A percentile compares a stretch with the other conserved stretches of the same genome.
These are phyloP conservation scores for Gossypium davidsonii DNA, from an alignment of 441 rosid species.

Conservation along the genomic window DNA sequence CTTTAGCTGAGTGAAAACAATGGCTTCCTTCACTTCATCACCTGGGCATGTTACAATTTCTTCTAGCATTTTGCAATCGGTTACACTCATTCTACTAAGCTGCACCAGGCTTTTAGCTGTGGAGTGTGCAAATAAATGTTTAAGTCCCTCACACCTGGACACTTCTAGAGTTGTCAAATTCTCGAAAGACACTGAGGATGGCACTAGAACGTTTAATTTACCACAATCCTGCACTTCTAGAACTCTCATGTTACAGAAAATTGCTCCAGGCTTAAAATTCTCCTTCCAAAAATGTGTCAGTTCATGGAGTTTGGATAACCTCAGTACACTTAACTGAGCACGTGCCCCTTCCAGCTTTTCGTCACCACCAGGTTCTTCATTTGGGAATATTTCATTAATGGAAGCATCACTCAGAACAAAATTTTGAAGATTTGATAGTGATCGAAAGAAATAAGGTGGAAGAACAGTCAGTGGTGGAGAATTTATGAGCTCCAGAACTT, in stretches of 20 bases:
- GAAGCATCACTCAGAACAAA: constrained; percentile 10
- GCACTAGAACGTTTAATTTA: constrained; percentile 4
- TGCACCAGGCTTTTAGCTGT: constrained; percentile 18
- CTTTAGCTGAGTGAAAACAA: background rate
- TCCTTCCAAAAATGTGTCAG: constrained; percentile 11
- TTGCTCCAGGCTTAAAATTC: background rate
- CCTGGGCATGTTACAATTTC: constrained; percentile 14
- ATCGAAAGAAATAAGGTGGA: constrained; percentile 7
- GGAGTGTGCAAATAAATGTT: background rate
- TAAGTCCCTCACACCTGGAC: background rate
- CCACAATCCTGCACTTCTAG: constrained; percentile 6
- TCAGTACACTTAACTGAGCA: background rate
- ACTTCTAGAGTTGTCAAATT: constrained; percentile 8
- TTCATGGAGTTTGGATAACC: constrained; percentile 11
- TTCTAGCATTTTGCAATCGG: constrained; percentile 9
- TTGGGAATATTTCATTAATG: constrained; percentile 9
- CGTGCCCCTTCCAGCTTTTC: background rate
- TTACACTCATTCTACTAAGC: constrained; percentile 11
- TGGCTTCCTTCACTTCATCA: background rate
- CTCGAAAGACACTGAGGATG: constrained; percentile 6
- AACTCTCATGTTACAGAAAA: constrained; percentile 6
- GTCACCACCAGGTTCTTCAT: background rate
- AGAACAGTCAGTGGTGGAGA: constrained; percentile 6
- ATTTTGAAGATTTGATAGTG: constrained; percentile 8
- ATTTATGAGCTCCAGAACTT: background rate